These are phyloP conservation scores for Closterium sp. DNA, from an alignment of 139 green algal genomes.

Conservation along the genomic window DNA sequence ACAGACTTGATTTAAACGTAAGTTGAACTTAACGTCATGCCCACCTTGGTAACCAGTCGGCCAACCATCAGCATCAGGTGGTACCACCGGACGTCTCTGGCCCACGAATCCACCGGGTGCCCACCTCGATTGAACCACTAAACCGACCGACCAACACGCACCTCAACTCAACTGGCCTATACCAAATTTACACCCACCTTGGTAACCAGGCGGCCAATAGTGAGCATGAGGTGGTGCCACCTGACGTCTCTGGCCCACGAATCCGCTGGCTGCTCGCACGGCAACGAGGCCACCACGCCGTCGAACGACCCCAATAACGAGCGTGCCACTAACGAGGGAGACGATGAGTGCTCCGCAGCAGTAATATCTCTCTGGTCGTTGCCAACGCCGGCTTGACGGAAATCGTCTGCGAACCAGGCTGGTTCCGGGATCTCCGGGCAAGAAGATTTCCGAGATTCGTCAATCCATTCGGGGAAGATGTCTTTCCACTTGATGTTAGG, in stretches of 20 bases:
- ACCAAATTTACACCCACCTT: too few relatives aligned
- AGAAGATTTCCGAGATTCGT: neutral
- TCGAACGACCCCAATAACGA: neutral
- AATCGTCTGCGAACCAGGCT: neutral
- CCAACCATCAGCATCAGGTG: neutral
- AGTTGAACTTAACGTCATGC: too few relatives aligned
- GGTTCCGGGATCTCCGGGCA: neutral
- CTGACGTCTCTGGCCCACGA: neutral
- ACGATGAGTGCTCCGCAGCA: neutral
- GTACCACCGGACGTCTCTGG: neutral
- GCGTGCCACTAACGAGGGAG: neutral
- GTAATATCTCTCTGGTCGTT: neutral
- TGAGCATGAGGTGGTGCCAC: neutral
- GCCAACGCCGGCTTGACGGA: too few relatives aligned
- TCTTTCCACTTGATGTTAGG: neutral
- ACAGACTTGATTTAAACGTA: too few relatives aligned
- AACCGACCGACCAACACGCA: too few relatives aligned
- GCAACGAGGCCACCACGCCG: neutral
- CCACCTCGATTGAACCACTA: too few relatives aligned
- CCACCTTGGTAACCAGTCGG: neutral
- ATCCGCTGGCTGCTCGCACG: neutral
- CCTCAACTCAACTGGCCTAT: too few relatives aligned
- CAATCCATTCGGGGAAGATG: conserved; percentile 10
- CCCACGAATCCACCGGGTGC: neutral
- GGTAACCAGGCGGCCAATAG: neutral